Conservation (phyloP, 257 asterid species). For the Misopates orontium region DNA sequence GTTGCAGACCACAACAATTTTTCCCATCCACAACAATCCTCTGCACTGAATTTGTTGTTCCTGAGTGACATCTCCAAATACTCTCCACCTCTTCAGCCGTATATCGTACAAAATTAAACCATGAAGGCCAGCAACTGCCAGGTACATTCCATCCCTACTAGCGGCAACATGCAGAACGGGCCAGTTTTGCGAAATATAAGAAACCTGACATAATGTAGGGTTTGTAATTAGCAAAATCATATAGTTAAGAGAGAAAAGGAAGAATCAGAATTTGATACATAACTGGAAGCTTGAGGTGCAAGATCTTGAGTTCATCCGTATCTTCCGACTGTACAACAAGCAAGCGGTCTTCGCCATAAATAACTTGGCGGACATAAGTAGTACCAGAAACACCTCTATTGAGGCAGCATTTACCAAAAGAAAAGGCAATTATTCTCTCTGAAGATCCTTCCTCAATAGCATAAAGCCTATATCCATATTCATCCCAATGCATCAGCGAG, state of each 20-base stretch:
- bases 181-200: slow-evolving; percentile 98
- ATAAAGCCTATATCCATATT: slow-evolving; percentile 92
- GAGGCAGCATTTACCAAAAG: slow-evolving; percentile 98
- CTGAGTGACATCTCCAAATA: slow-evolving; percentile 96
- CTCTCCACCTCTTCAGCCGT: slow-evolving; percentile 90
- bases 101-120: slow-evolving; percentile 95
- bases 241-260: slow-evolving; percentile 16
- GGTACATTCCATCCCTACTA: slow-evolving; percentile 97
- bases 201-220: slow-evolving; percentile 61
- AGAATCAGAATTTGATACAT: slow-evolving; percentile 38
- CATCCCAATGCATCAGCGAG: slow-evolving; percentile 94
- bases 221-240: slow-evolving; percentile 39
- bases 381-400: slow-evolving; percentile 97
- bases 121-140: slow-evolving; percentile 96
- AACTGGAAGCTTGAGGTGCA: slow-evolving; percentile 99
- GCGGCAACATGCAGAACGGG: slow-evolving; percentile 98
- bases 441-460: slow-evolving; percentile 87
- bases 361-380: slow-evolving; percentile 91
- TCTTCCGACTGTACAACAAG: slow-evolving; percentile 98
- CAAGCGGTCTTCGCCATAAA: slow-evolving; percentile 95
- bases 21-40: slow-evolving; percentile 97
- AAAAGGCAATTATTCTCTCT: slow-evolving; percentile 84
- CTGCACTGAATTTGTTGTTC: slow-evolving; percentile 97
- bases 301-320: slow-evolving; percentile 87
- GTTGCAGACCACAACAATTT: slow-evolving; percentile 95